Conservation (phyloP, 345 rosid genomes). For the Pistacia integerrima region DNA sequence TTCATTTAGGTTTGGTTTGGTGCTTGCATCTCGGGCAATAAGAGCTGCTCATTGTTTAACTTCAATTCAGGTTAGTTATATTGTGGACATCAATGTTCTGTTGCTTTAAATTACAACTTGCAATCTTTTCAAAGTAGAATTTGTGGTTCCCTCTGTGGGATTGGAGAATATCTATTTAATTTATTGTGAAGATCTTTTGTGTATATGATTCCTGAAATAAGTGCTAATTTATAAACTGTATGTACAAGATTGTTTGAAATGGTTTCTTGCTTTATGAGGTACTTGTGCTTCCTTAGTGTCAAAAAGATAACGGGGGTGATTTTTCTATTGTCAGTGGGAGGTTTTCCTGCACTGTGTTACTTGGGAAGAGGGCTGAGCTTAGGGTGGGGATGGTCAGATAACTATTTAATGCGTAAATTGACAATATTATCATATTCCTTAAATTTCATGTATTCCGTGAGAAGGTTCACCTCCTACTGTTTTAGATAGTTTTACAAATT, state of each 20-base stretch:
- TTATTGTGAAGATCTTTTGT: background rate
- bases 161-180: background rate
- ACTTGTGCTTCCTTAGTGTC: background rate
- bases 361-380: no score
- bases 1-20: conserved; percentile 57
- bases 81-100: background rate
- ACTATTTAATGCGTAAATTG: no score
- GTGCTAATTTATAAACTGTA: background rate
- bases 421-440: background rate
- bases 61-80: conserved; percentile 58
- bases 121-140: background rate
- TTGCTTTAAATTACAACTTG: background rate
- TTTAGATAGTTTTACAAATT: background rate
- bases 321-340: background rate
- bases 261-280: background rate
- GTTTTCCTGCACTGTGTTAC: background rate
- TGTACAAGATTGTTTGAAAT: background rate
- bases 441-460: background rate
- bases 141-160: background rate
- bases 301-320: background rate
- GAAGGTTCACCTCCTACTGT: background rate
- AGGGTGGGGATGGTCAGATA: no score
- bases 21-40: conserved; percentile 71
- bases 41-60: conserved; percentile 77
- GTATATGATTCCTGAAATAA: background rate